phyloP scores from a whole-genome alignment of 2,329 filamentous ascomycete genomes.

The Sporothrix inflata region DNA sequence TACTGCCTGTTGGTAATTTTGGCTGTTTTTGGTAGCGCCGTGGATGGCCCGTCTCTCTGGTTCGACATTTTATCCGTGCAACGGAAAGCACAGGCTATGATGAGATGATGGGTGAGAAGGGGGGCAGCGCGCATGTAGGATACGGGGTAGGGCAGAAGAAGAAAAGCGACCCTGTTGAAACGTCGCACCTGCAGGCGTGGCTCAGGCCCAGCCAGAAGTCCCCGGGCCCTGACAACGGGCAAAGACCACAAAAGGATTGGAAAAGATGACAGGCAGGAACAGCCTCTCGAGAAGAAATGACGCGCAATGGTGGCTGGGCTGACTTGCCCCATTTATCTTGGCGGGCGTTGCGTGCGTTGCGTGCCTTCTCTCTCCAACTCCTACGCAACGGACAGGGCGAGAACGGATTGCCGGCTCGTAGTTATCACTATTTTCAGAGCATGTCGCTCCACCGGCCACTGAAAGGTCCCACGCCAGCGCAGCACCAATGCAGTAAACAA shows the following conservation, averaged over 20 bases:
- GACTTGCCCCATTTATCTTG: constrained; percentile 11
- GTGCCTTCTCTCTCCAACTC: not conserved
- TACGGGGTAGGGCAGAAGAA: not conserved
- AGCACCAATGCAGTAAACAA: not conserved
- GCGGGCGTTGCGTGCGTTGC: not conserved
- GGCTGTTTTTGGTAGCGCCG: not conserved
- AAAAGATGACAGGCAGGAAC: not conserved
- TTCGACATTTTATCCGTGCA: constrained; percentile 22
- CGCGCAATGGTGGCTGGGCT: constrained; percentile 19
- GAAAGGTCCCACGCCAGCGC: not conserved
- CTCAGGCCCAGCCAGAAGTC: not conserved
- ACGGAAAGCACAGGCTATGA: constrained; percentile 15
- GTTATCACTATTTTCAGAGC: not conserved
- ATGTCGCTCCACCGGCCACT: not conserved
- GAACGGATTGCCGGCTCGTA: not conserved
- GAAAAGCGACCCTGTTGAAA: constrained; percentile 17
- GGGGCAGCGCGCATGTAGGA: not conserved
- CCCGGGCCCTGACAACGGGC: not conserved
- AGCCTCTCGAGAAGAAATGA: not conserved
- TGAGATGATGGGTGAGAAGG: not conserved
- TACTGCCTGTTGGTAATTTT: not conserved
- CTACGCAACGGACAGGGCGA: not conserved
- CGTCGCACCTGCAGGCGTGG: constrained; percentile 22
- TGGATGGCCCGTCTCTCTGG: not conserved
- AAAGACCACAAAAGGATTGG: not conserved